Evolutionary conservation across 164 flowering plant genomes (phyloP), one percentile per base, ranked within the genome.

Genomic region (Vitis amurensis): DNA sequence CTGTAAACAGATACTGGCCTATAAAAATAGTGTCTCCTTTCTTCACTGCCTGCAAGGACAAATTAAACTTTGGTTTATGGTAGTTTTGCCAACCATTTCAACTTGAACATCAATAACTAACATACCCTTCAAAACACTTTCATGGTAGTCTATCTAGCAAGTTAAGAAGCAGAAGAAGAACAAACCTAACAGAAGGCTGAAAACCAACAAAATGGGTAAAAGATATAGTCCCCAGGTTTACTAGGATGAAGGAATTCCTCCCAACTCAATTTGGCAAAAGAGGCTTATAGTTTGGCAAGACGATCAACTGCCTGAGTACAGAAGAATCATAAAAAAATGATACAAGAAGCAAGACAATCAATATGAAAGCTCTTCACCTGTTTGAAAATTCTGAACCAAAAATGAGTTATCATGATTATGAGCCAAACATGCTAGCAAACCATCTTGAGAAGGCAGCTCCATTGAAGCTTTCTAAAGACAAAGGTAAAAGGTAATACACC

Each of bases 1-100:
- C 92, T 2, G 92, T 86, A 58, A 84, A 88, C 50, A 88, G 76
- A 70, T 88, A 84, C 73, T 87, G 91, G 9, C 97, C 97, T 70
- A 92, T 76, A 74, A 92, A 92, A 44, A 92, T 88, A 44, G 88
- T 88, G 63, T 90, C 94, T 56, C 94, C 97, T 63, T 83, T 79
- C 71, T 85, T 90, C 71, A 91, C 97, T 31, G 89, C 90, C 97
- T 89, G 78, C 73, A 78, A 75, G 14, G 27, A 63, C 49, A 44
- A 69, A 27, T 48, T 14, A 19, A 57, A 57, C 50, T 9, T 66
- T 30, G 16, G 23, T 50, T 8, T 50, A 48, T 44, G 47, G 37
- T 4, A 27, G 12, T 23, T 11, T 12, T 8, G 61, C 37, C 64
- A 61, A 61, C 29, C 29, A 62, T 6, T 8, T 47, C 12, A 47